Evolutionary conservation across 306 rosid species (phyloP).

Genomic region (Citrullus amarus): DNA sequence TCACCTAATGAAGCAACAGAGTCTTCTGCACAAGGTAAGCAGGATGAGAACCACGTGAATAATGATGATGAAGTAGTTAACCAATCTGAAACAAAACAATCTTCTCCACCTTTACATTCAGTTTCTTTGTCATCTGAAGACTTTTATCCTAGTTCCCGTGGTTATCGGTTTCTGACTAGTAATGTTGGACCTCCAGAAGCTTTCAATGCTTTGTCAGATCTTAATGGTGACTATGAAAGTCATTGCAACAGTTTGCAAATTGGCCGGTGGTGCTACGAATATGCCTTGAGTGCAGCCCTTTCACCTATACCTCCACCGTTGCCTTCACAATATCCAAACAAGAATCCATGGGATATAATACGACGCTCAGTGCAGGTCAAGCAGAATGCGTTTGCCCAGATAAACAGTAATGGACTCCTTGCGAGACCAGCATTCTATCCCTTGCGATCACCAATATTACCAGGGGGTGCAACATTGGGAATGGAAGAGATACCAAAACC

Average conservation of each 20-base stretch:
- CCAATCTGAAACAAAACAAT: constrained; percentile 15
- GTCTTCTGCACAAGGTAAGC: not conserved
- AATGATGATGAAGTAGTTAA: constrained; percentile 3
- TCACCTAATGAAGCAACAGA: not conserved
- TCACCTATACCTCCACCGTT: constrained; percentile 16
- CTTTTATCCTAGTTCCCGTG: constrained; percentile 22
- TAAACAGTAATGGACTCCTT: constrained; percentile 21
- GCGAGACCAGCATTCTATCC: constrained; percentile 23
- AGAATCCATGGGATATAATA: constrained; percentile 29
- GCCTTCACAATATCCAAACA: constrained; percentile 17
- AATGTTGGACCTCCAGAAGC: constrained; percentile 18
- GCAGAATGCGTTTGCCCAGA: constrained; percentile 19
- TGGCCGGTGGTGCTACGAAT: constrained; percentile 19
- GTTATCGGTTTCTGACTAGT: constrained; percentile 9
- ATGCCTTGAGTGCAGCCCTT: constrained; percentile 13
- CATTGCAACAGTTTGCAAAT: constrained; percentile 19
- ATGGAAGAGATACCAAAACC: constrained; percentile 35
- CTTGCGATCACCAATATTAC: constrained; percentile 17
- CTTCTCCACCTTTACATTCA: constrained; percentile 14
- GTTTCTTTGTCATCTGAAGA: constrained; percentile 21
- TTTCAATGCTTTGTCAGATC: constrained; percentile 27
- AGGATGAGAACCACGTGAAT: constrained; percentile 20
- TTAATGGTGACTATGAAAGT: constrained; percentile 30
- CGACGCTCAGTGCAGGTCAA: constrained; percentile 18
- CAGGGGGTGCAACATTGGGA: constrained; percentile 22